Conservation (phyloP, 2,329 filamentous ascomycete genomes). For the Colletotrichum ledebouriae region DNA sequence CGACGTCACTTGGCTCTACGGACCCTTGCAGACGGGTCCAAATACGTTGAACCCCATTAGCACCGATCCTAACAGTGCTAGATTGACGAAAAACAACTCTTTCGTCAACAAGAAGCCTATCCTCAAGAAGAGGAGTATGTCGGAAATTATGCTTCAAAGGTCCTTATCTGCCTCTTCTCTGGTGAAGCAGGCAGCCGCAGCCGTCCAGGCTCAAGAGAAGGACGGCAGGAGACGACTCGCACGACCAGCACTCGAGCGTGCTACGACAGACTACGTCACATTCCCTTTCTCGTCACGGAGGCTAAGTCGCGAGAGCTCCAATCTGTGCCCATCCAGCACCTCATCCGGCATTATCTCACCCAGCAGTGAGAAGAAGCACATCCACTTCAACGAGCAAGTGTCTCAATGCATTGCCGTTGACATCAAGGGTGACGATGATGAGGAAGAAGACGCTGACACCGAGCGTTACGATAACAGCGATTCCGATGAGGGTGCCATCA, state of each 20-base stretch:
- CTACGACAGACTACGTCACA: conserved; percentile 77
- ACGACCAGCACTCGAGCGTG: conserved; percentile 70
- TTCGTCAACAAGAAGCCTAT: conserved; percentile 88
- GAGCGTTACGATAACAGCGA: conserved; percentile 67
- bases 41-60: conserved; percentile 65
- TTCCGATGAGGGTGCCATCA: conserved; percentile 82
- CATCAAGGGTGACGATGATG: conserved; percentile 81
- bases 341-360: conserved; percentile 79
- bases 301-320: conserved; percentile 73
- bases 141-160: conserved; percentile 91
- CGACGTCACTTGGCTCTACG: conserved; percentile 98
- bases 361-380: conserved; percentile 81
- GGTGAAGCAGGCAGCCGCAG: conserved; percentile 88
- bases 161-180: conserved; percentile 91
- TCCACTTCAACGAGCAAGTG: conserved; percentile 96
- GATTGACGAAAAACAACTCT: conserved; percentile 69
- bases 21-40: conserved; percentile 83
- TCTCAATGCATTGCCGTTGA: conserved; percentile 96
- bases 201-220: conserved; percentile 84
- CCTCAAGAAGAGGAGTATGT: conserved; percentile 96
- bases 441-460: conserved; percentile 69
- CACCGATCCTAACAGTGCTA: conserved; percentile 55
- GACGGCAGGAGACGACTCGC: conserved; percentile 62
- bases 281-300: conserved; percentile 74
- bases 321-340: conserved; percentile 74